These are phyloP conservation scores for Pichia californica DNA, from an alignment of 805 yeast species.

Conservation along the genomic window DNA sequence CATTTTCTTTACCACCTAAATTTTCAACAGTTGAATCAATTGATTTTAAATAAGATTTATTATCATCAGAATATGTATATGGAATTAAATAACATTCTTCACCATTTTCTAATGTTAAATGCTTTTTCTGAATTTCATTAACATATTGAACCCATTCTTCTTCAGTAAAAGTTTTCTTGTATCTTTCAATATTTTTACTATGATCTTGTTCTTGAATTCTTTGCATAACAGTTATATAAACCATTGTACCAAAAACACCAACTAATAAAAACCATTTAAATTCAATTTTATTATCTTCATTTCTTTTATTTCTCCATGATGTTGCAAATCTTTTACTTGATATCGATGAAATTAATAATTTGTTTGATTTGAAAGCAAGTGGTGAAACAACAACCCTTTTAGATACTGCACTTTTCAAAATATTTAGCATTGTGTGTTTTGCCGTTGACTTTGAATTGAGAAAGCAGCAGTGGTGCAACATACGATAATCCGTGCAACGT, in stretches of 20 bases:
- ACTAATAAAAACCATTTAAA: constrained; percentile 25
- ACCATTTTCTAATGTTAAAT: constrained; percentile 20
- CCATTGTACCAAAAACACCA: constrained; percentile 39
- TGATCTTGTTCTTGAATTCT: constrained; percentile 29
- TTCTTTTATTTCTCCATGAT: constrained; percentile 8
- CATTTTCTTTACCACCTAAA: constrained; percentile 16
- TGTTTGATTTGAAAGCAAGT: too few relatives aligned
- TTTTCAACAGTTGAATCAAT: constrained; percentile 12
- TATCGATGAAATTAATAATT: too few relatives aligned
- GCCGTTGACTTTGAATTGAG: too few relatives aligned
- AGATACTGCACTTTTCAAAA: too few relatives aligned
- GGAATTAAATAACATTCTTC: constrained; percentile 28
- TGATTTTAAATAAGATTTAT: constrained; percentile 4
- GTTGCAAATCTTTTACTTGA: background rate
- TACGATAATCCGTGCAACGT: too few relatives aligned
- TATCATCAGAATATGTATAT: constrained; percentile 14
- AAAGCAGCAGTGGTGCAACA: too few relatives aligned
- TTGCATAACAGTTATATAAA: constrained; percentile 30
- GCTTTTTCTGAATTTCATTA: constrained; percentile 27
- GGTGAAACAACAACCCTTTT: too few relatives aligned
- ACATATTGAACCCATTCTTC: constrained; percentile 41
- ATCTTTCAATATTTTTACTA: constrained; percentile 22
- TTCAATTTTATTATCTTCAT: constrained; percentile 13
- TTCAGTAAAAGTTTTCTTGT: constrained; percentile 38
- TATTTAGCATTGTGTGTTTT: too few relatives aligned